Percentiles rank a stretch among this genome's conserved stretches.
Conservation (phyloP, 768 basidiomycete genomes). For the Albatrellus ellisii region DNA sequence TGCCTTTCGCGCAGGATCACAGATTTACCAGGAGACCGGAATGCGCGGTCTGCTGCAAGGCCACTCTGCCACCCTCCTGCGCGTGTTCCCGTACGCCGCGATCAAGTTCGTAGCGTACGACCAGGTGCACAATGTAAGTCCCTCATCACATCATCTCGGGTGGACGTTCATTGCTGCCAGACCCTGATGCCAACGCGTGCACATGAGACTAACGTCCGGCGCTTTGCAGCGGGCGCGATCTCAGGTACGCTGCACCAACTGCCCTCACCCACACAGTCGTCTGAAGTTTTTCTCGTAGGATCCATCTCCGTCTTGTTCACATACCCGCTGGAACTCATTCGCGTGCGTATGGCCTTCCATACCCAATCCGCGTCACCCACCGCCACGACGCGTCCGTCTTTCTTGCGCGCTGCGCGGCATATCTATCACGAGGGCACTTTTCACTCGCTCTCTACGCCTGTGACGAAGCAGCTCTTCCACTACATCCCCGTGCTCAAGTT, state of each 20-base stretch:
- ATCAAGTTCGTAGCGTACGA: slow-evolving; percentile 98
- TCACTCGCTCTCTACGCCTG: slow-evolving; percentile 12
- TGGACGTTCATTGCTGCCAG: slow-evolving; percentile 24
- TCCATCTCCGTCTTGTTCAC: slow-evolving; percentile 83
- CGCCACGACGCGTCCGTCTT: slow-evolving; percentile 26
- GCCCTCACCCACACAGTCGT: background rate
- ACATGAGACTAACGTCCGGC: slow-evolving; percentile 61
- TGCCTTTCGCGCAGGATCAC: slow-evolving; percentile 58
- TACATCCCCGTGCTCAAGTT: slow-evolving; percentile 75
- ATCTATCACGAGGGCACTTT: slow-evolving; percentile 59
- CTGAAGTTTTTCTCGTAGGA: slow-evolving; percentile 28
- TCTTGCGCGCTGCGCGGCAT: slow-evolving; percentile 38
- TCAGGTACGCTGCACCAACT: slow-evolving; percentile 43
- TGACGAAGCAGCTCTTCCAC: slow-evolving; percentile 27
- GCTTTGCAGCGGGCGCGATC: slow-evolving; percentile 79
- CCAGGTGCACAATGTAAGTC: slow-evolving; percentile 59
- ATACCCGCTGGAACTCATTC: slow-evolving; percentile 90
- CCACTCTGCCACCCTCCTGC: slow-evolving; percentile 86
- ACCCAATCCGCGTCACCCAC: slow-evolving; percentile 26
- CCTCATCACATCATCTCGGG: background rate
- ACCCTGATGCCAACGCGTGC: slow-evolving; percentile 74
- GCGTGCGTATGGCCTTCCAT: slow-evolving; percentile 90
- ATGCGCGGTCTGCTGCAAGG: slow-evolving; percentile 83
- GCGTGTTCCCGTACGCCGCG: slow-evolving; percentile 94
- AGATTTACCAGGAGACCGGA: slow-evolving; percentile 60